Evolutionary conservation across 2,329 filamentous ascomycete species (phyloP).

Genomic region (Thelonectria rubi): DNA sequence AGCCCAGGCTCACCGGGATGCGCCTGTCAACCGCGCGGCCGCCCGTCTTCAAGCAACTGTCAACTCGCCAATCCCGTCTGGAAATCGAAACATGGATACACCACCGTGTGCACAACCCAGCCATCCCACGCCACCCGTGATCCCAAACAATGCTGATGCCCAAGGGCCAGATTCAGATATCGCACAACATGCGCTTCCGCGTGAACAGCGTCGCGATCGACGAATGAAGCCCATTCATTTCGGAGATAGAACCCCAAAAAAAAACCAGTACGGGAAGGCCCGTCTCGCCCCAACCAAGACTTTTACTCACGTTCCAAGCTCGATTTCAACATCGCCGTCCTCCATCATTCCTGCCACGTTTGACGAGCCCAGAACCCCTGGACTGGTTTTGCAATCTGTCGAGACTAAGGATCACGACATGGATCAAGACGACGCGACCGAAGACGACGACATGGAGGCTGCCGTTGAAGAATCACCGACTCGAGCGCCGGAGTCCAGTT

Average conservation of each 20-base stretch:
- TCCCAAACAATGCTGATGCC: slow-evolving; percentile 31
- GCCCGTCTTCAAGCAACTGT: slow-evolving; percentile 29
- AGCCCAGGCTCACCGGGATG: slow-evolving; percentile 32
- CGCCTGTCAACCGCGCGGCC: slow-evolving; percentile 40
- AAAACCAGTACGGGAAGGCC: slow-evolving; percentile 19
- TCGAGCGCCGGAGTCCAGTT: slow-evolving; percentile 2
- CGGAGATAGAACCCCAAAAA: slow-evolving; percentile 32
- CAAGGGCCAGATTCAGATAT: slow-evolving; percentile 7
- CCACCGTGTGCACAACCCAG: slow-evolving; percentile 48
- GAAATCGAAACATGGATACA: slow-evolving; percentile 35
- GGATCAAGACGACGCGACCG: slow-evolving; percentile 16
- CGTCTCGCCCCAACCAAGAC: slow-evolving; percentile 40
- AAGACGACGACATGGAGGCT: slow-evolving; percentile 25
- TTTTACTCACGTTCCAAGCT: slow-evolving; percentile 37
- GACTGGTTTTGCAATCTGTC: slow-evolving; percentile 34
- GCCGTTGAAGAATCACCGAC: slow-evolving; percentile 15
- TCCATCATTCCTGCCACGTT: slow-evolving; percentile 44
- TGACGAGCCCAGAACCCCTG: slow-evolving; percentile 32
- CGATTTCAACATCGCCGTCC: slow-evolving; percentile 42
- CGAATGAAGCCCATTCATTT: slow-evolving; percentile 43
- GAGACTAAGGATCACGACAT: slow-evolving; percentile 26
- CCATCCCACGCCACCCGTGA: slow-evolving; percentile 32
- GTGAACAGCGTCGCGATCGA: slow-evolving; percentile 26
- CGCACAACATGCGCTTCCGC: not conserved
- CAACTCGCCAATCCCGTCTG: slow-evolving; percentile 28